Conservation (phyloP, 2,329 filamentous ascomycete genomes). For the Didymella sp. region DNA sequence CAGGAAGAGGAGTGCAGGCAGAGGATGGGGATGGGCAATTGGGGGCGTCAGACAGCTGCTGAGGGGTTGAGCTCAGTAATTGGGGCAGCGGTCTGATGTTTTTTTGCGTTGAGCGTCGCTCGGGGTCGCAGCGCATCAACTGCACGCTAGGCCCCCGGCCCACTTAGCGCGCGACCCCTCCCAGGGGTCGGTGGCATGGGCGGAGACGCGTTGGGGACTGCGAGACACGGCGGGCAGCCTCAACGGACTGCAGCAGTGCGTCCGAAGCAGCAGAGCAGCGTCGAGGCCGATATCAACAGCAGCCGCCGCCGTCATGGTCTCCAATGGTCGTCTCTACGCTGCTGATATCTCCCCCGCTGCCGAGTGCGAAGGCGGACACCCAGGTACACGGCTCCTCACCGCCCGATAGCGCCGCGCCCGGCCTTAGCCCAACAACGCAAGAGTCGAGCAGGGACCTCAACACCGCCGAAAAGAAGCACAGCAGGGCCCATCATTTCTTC, state of each 20-base stretch:
- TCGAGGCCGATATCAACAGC: conserved; percentile 15
- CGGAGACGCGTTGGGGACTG: not conserved
- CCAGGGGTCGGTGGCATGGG: conserved; percentile 4
- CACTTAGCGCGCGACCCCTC: conserved; percentile 6
- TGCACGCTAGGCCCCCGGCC: conserved; percentile 28
- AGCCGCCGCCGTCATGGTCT: not conserved
- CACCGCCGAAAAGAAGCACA: conserved; percentile 32
- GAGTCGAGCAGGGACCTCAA: conserved; percentile 43
- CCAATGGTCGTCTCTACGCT: not conserved
- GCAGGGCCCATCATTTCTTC: conserved; percentile 38
- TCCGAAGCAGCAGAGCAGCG: not conserved
- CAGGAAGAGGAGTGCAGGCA: conserved; percentile 7
- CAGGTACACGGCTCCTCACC: conserved; percentile 19
- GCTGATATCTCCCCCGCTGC: conserved; percentile 6
- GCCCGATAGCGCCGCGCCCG: conserved; percentile 19
- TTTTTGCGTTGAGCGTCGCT: conserved; percentile 44
- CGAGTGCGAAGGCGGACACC: conserved; percentile 6
- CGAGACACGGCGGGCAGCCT: not conserved
- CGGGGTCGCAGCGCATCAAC: conserved; percentile 31
- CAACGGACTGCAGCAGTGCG: not conserved
- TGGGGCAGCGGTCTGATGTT: conserved; percentile 46
- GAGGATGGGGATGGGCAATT: conserved; percentile 19
- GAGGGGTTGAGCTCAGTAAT: conserved; percentile 23
- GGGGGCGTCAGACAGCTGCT: conserved; percentile 32
- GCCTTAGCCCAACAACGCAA: conserved; percentile 22